Conservation (phyloP, 1,284 basidiomycete species). For the Earliella scabrosa region DNA sequence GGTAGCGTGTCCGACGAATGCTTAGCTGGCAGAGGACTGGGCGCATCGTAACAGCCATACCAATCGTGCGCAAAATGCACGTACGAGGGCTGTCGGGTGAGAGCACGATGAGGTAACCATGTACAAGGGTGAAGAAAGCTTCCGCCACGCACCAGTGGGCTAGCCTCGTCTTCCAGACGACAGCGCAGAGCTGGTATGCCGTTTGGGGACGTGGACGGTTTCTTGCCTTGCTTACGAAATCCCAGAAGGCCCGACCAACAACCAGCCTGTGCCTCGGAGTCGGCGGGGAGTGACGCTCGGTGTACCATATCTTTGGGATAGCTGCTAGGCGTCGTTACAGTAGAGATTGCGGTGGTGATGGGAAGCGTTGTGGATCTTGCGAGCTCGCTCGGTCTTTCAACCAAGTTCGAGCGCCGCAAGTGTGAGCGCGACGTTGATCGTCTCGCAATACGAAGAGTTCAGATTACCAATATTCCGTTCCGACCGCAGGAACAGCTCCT, state of each 20-base stretch:
- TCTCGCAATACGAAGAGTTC: too few relatives aligned
- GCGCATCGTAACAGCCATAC: constrained; percentile 1
- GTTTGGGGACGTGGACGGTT: neutral
- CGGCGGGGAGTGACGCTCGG: neutral
- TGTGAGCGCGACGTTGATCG: neutral
- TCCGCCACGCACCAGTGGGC: neutral
- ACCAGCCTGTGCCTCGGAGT: neutral
- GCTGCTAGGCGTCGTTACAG: neutral
- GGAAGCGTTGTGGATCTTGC: neutral
- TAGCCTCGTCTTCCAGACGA: neutral
- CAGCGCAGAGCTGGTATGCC: neutral
- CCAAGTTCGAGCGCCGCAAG: neutral
- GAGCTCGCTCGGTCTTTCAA: neutral
- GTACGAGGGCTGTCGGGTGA: constrained; percentile 9
- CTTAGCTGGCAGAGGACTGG: too few relatives aligned
- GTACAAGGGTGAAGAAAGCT: too few relatives aligned
- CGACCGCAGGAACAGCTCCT: constrained; percentile 11
- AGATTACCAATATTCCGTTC: constrained; percentile 21
- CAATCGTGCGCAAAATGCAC: constrained; percentile 11
- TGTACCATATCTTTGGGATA: neutral
- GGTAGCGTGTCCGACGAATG: constrained; percentile 22
- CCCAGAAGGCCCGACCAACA: constrained; percentile 7
- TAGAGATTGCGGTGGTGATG: neutral
- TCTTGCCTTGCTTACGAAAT: neutral
- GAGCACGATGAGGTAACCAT: too few relatives aligned